Percentiles rank a stretch among this genome's conserved stretches.
phyloP scores from a whole-genome alignment of 768 basidiomycete species.

The Mycena epipterygia region DNA sequence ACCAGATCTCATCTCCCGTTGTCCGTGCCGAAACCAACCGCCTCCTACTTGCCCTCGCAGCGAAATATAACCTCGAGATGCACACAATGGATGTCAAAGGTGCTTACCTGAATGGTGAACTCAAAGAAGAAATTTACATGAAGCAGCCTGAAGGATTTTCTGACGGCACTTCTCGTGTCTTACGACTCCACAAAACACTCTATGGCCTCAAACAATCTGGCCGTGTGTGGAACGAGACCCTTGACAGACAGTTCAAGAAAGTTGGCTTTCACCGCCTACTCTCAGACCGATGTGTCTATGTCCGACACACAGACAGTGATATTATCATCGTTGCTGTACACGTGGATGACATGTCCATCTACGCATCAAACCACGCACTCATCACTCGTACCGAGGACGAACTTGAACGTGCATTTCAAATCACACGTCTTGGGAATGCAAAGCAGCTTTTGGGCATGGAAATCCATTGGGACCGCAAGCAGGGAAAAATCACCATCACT shows the following conservation, averaged over 20 bases:
- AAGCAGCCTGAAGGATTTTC: no score
- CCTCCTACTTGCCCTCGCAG: constrained; percentile 38
- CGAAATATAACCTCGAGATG: constrained; percentile 40
- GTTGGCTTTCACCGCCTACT: constrained; percentile 20
- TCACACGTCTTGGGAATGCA: constrained; percentile 32
- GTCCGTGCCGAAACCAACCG: constrained; percentile 30
- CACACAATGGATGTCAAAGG: no score
- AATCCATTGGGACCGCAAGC: constrained; percentile 26
- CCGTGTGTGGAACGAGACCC: constrained; percentile 23
- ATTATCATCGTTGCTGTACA: no score
- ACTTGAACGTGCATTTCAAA: constrained; percentile 31
- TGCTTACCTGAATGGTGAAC: no score
- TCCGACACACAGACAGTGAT: neutral
- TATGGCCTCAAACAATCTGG: no score
- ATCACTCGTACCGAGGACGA: constrained; percentile 19
- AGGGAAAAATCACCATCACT: constrained; percentile 22
- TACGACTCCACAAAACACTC: constrained; percentile 23
- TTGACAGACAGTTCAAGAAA: constrained; percentile 23
- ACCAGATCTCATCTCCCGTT: constrained; percentile 40
- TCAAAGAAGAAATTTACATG: no score
- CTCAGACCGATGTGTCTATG: constrained; percentile 26
- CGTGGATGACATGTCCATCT: no score
- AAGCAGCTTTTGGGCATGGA: constrained; percentile 42
- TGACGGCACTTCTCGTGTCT: constrained; percentile 35
- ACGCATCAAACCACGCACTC: constrained; percentile 8